These are phyloP conservation scores for Apiospora saccharicola DNA, from an alignment of 2,329 filamentous ascomycete genomes.

Conservation along the genomic window DNA sequence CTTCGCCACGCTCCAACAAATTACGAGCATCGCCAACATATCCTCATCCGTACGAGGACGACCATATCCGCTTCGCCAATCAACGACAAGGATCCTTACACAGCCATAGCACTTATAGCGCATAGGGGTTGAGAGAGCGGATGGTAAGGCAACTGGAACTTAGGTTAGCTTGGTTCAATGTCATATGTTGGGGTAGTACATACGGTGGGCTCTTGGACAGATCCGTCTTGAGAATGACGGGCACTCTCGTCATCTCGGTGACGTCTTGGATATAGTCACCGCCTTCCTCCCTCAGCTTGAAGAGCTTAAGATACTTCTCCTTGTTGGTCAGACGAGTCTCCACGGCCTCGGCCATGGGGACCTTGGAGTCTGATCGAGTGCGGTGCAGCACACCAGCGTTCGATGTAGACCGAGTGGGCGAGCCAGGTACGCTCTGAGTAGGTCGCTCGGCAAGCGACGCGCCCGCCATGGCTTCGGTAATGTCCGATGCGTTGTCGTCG, in stretches of 20 bases:
- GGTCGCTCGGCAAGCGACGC: conserved; percentile 89
- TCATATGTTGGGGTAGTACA: conserved; percentile 55
- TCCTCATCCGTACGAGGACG: not conserved
- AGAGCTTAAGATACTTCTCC: conserved; percentile 93
- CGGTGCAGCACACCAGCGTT: conserved; percentile 77
- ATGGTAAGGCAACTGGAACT: conserved; percentile 69
- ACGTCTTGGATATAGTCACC: conserved; percentile 99
- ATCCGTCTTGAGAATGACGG: conserved; percentile 98
- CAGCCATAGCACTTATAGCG: conserved; percentile 42
- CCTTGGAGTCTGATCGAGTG: conserved; percentile 93
- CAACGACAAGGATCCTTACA: conserved; percentile 8
- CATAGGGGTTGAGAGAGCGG: conserved; percentile 72
- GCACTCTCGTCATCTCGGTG: conserved; percentile 95
- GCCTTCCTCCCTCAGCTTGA: conserved; percentile 88
- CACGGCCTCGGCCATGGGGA: conserved; percentile 75
- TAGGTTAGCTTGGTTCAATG: conserved; percentile 42
- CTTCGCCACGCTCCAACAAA: not conserved
- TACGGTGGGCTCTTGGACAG: conserved; percentile 99
- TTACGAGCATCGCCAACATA: conserved; percentile 20
- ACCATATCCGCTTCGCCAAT: not conserved
- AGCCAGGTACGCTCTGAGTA: conserved; percentile 94
- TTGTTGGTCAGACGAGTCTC: conserved; percentile 88
- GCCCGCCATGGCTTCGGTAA: conserved; percentile 90
- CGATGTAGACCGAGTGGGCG: conserved; percentile 79
- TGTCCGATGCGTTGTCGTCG: conserved; percentile 84